phyloP scores from a whole-genome alignment of 495 filamentous ascomycete species.

The Aspergillus avenaceus region DNA sequence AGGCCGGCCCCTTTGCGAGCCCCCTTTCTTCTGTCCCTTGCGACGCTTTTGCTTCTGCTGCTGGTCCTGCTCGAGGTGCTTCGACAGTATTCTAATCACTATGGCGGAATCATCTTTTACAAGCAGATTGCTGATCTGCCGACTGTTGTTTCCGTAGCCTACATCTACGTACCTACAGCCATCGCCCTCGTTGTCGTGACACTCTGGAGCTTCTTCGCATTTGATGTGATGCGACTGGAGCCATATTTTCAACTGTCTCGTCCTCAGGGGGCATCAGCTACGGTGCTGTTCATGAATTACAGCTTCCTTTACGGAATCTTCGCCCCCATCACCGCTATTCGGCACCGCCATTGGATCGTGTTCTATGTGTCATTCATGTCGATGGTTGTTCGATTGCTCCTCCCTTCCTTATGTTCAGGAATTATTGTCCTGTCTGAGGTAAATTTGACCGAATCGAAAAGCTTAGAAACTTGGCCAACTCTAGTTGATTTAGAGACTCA shows the following conservation, averaged over 20 bases:
- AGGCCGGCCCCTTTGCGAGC: slow-evolving; percentile 7
- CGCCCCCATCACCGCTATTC: slow-evolving; percentile 14
- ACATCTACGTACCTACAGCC: slow-evolving; percentile 18
- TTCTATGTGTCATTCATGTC: slow-evolving; percentile 15
- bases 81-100: slow-evolving; percentile 14
- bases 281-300: slow-evolving; percentile 25
- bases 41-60: slow-evolving; percentile 13
- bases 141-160: slow-evolving; percentile 7
- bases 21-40: slow-evolving; percentile 14
- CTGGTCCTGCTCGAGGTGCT: slow-evolving; percentile 8
- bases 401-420: slow-evolving; percentile 20
- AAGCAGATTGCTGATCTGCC: slow-evolving; percentile 9
- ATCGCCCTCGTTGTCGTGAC: slow-evolving; percentile 14
- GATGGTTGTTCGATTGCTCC: slow-evolving; percentile 11
- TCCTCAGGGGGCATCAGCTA: slow-evolving; percentile 13
- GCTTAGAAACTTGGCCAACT: slow-evolving; percentile 19
- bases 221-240: slow-evolving; percentile 24
- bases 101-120: slow-evolving; percentile 15
- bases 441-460: background rate
- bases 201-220: slow-evolving; percentile 18
- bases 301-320: slow-evolving; percentile 16
- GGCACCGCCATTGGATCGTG: slow-evolving; percentile 23
- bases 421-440: slow-evolving; percentile 9
- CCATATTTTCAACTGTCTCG: slow-evolving; percentile 24
- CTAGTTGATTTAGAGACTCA: slow-evolving; percentile 18